Base-by-base conservation (phyloP, 441 rosid species). In the Gossypium schwendimanii region DNA sequence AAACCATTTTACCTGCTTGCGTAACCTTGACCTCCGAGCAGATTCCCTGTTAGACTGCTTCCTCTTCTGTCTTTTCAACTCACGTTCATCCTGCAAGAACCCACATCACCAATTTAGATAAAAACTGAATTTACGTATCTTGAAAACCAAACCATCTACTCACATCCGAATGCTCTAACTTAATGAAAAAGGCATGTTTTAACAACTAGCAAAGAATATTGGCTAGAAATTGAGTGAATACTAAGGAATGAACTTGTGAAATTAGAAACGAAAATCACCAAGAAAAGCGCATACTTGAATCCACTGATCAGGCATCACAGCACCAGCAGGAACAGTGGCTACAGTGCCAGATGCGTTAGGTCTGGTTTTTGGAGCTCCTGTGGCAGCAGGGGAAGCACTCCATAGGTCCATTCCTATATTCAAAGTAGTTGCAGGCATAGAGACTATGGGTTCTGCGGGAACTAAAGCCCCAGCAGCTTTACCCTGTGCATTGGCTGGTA, bases 321-420 rank as follows among this genome's bases (percentile, higher is more conserved):
- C 80, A 33, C 82, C 82, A 68, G 91, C 77, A 72, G 57, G 79
- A 47, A 75, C 67, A 18, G 82, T 54, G 3, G 86, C 75, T 18
- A 83, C 70, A 69, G 83, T 82, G 64, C 84, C 85, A n/a, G 89
- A 75, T 45, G 83, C 64, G 52, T 81, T 78, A 55, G 84, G 75
- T 79, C 90, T 83, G 79, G 89, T 78, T 81, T 89, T 93, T 60
- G 87, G 76, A 70, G 86, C 77, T 76, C 88, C 97, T 67, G 87
- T 81, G 69, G 88, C 75, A 57, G 84, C 88, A 41, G 93, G 36
- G 73, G 98, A 80, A 21, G 80, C 79, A 76, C 80, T 88, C 97
- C 94, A 89, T 47, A 87, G 81, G 70, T 91, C 97, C 93, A 96
- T 93, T 69, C 97, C 98, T 1, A 93, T 93, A 76, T 93, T 93